Evolutionary conservation across 805 yeast genomes (phyloP).

Genomic region (Cyberlindnera samutprakarnensis): DNA sequence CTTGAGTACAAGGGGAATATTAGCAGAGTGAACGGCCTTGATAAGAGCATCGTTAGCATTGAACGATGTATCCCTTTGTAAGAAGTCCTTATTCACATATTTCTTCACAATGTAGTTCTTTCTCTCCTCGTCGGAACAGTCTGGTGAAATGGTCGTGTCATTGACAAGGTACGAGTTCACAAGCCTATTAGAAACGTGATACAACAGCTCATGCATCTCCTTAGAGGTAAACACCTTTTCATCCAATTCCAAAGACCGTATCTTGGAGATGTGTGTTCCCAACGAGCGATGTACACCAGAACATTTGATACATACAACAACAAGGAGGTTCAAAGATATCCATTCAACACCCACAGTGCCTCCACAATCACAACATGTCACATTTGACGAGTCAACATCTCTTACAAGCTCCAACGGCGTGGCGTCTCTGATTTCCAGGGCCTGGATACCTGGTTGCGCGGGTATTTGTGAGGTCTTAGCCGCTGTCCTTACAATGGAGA

Average conservation of each 20-base stretch:
- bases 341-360: slow-evolving; percentile 63
- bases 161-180: slow-evolving; percentile 61
- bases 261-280: slow-evolving; percentile 76
- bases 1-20: slow-evolving; percentile 35
- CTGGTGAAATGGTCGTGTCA: slow-evolving; percentile 24
- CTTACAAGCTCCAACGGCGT: slow-evolving; percentile 16
- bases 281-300: slow-evolving; percentile 83
- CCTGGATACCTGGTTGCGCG: neutral
- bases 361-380: slow-evolving; percentile 75
- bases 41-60: slow-evolving; percentile 33
- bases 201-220: slow-evolving; percentile 52
- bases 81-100: slow-evolving; percentile 48
- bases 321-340: slow-evolving; percentile 72
- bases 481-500: neutral
- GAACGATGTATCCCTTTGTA: slow-evolving; percentile 13
- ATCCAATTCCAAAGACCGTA: slow-evolving; percentile 74
- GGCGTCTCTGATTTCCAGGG: slow-evolving; percentile 1
- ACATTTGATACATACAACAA: slow-evolving; percentile 75
- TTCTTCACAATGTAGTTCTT: slow-evolving; percentile 56
- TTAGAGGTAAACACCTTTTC: slow-evolving; percentile 42
- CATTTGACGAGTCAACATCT: slow-evolving; percentile 44
- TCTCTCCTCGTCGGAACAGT: slow-evolving; percentile 39
- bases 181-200: slow-evolving; percentile 44
- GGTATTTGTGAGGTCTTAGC: neutral
- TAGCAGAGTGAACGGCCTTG: slow-evolving; percentile 45